These are phyloP conservation scores for Dunaliella sp. DNA, from an alignment of 139 green algal genomes.

Conservation along the genomic window DNA sequence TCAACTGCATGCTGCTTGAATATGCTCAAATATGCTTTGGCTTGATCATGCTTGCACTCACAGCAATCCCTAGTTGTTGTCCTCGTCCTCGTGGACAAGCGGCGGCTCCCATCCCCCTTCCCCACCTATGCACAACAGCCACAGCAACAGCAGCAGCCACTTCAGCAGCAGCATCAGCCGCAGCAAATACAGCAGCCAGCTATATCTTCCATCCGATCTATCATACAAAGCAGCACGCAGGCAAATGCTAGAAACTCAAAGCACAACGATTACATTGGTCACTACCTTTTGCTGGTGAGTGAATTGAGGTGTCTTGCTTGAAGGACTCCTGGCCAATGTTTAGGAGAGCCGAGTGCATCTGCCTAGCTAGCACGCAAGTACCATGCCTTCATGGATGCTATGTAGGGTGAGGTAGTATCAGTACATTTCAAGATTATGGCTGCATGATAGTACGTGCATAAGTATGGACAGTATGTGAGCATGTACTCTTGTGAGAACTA, in stretches of 20 bases:
- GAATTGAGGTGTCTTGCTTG: background rate
- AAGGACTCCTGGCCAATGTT: background rate
- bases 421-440: no score
- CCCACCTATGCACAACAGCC: background rate
- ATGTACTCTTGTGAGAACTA: no score
- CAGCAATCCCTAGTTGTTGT: no score
- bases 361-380: background rate
- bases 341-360: background rate
- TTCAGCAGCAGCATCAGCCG: slow-evolving; percentile 26
- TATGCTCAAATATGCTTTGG: no score
- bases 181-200: background rate
- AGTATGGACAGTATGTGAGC: no score
- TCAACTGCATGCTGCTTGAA: no score
- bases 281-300: slow-evolving; percentile 44
- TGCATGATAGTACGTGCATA: no score
- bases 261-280: slow-evolving; percentile 21
- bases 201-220: background rate
- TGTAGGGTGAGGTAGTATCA: background rate
- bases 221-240: background rate
- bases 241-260: background rate
- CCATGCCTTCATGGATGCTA: background rate
- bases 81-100: slow-evolving; percentile 84
- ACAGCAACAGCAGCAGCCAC: background rate
- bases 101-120: slow-evolving; percentile 47
- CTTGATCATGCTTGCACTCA: no score